Conservation (phyloP, 371 early-diverging fungal genomes). For the Sanchytrium tribonematis region DNA sequence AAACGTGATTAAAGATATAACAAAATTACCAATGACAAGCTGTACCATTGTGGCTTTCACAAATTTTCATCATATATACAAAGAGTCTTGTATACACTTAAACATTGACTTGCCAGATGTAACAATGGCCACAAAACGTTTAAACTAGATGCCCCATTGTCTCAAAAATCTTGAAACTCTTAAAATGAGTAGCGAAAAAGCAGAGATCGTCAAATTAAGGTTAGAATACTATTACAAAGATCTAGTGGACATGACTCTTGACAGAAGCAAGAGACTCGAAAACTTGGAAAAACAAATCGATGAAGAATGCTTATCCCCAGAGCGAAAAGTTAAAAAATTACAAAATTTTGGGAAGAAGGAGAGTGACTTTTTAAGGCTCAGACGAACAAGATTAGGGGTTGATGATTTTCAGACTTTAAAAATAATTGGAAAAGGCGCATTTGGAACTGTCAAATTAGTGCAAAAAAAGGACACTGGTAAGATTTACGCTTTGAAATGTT, state of each 20-base stretch:
- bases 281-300: background rate
- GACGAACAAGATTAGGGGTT: slow-evolving; percentile 64
- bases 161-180: too few relatives aligned
- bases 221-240: background rate
- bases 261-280: background rate
- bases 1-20: background rate
- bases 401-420: slow-evolving; percentile 83
- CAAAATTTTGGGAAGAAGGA: slow-evolving; percentile 47
- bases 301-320: background rate
- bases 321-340: background rate
- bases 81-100: too few relatives aligned
- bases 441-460: slow-evolving; percentile 83
- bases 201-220: background rate
- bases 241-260: background rate
- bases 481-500: slow-evolving; percentile 90
- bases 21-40: background rate
- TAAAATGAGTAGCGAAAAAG: too few relatives aligned
- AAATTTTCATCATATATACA: too few relatives aligned
- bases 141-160: too few relatives aligned
- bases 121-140: too few relatives aligned
- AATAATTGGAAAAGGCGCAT: slow-evolving; percentile 98
- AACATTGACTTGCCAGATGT: too few relatives aligned
- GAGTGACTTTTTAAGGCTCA: slow-evolving; percentile 63
- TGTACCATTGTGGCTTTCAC: background rate
- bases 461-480: slow-evolving; percentile 85